Percentiles rank a stretch among this genome's conserved stretches.
phyloP scores from a whole-genome alignment of 805 yeast species.

The Schizosaccharomyces lindneri region DNA sequence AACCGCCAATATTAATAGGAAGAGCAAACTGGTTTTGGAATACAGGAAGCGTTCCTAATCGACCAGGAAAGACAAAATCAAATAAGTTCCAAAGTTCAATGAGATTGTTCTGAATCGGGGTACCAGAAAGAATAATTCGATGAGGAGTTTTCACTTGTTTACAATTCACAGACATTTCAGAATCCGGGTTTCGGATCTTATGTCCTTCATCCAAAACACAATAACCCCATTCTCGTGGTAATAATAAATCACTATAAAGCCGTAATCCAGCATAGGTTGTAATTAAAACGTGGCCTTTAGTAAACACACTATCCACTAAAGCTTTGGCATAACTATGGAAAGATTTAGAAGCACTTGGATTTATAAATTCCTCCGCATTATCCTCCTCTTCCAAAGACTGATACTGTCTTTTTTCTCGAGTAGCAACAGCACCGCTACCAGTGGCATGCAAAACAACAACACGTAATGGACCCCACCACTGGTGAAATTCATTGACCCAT shows the following conservation, averaged over 20 bases:
- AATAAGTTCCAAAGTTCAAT: slow-evolving; percentile 84
- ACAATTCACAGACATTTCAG: slow-evolving; percentile 63
- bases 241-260: slow-evolving; percentile 33
- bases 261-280: slow-evolving; percentile 80
- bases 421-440: slow-evolving; percentile 52
- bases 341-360: slow-evolving; percentile 4
- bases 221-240: slow-evolving; percentile 68
- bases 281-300: slow-evolving; percentile 56
- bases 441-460: slow-evolving; percentile 72
- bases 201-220: slow-evolving; percentile 90
- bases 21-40: slow-evolving; percentile 77
- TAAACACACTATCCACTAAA: slow-evolving; percentile 8
- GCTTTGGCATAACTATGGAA: slow-evolving; percentile 9
- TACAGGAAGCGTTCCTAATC: slow-evolving; percentile 82
- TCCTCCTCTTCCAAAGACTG: slow-evolving; percentile 4
- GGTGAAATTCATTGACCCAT: slow-evolving; percentile 90
- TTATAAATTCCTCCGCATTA: slow-evolving; percentile 12
- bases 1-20: slow-evolving; percentile 93
- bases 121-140: slow-evolving; percentile 73
- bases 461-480: slow-evolving; percentile 94
- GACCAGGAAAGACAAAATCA: slow-evolving; percentile 86
- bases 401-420: background rate
- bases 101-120: slow-evolving; percentile 86
- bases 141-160: slow-evolving; percentile 67
- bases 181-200: slow-evolving; percentile 82